Evolutionary conservation across 805 yeast genomes (phyloP).

Genomic region (Zygosaccharomyces kombuchaensis): DNA sequence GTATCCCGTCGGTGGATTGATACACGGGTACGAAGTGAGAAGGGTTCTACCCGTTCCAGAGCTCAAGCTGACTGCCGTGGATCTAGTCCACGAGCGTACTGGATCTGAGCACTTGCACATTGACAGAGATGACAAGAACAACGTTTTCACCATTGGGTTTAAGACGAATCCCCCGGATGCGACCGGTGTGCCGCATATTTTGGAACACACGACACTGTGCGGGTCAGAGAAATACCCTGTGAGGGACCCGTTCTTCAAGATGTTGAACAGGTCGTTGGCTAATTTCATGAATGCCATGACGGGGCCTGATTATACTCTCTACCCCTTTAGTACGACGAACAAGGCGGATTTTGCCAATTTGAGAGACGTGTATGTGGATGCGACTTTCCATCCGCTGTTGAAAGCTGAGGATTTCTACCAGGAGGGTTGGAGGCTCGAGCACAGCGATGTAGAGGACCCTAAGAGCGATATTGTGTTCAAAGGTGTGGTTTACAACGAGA

Average conservation of each 20-base stretch:
- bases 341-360: conserved; percentile 72
- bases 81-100: conserved; percentile 58
- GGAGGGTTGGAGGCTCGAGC: conserved; percentile 97
- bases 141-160: conserved; percentile 84
- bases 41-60: conserved; percentile 73
- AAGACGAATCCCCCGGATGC: conserved; percentile 91
- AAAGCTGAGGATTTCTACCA: conserved; percentile 80
- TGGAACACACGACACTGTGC: conserved; percentile 94
- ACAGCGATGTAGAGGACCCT: conserved; percentile 54
- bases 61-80: conserved; percentile 73
- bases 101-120: conserved; percentile 83
- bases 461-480: conserved; percentile 66
- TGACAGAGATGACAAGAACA: conserved; percentile 75
- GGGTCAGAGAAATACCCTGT: conserved; percentile 91
- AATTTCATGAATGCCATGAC: conserved; percentile 99
- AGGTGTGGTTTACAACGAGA: conserved; percentile 96
- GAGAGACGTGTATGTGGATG: conserved; percentile 81
- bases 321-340: conserved; percentile 95
- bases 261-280: conserved; percentile 90
- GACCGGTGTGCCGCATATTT: conserved; percentile 94
- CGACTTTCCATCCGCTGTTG: conserved; percentile 78
- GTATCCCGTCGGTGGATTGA: conserved; percentile 58
- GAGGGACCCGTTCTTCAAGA: conserved; percentile 95
- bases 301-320: conserved; percentile 92
- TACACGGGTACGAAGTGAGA: conserved; percentile 65